phyloP scores from a whole-genome alignment of 257 asterid genomes.

The Euphrasia confusa region DNA sequence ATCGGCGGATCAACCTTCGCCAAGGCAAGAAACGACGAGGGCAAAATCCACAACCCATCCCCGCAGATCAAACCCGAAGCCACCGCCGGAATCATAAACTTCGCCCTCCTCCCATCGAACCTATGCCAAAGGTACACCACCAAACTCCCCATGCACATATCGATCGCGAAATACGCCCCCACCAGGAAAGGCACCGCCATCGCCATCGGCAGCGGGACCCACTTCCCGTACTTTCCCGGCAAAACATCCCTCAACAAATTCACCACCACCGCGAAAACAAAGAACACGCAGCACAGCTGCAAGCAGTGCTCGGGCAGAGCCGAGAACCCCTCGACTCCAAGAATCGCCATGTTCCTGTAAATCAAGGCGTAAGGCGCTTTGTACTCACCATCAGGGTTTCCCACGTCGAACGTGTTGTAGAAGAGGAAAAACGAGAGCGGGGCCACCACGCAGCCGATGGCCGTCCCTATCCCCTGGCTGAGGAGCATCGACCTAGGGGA shows the following conservation, averaged over 20 bases:
- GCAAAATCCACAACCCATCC: slow-evolving; percentile 50
- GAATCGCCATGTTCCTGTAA: slow-evolving; percentile 47
- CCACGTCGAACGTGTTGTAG: slow-evolving; percentile 71
- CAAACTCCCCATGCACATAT: slow-evolving; percentile 51
- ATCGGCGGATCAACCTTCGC: slow-evolving; percentile 45
- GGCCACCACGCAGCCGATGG: slow-evolving; percentile 45
- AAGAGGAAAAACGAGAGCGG: slow-evolving; percentile 59
- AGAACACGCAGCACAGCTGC: slow-evolving; percentile 43
- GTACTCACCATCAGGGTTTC: slow-evolving; percentile 61
- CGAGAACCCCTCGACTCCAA: slow-evolving; percentile 52
- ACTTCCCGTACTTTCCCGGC: slow-evolving; percentile 30
- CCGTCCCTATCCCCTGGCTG: slow-evolving; percentile 69
- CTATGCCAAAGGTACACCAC: slow-evolving; percentile 37
- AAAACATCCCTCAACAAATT: slow-evolving; percentile 30
- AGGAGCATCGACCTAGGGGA: slow-evolving; percentile 70
- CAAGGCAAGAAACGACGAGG: slow-evolving; percentile 40
- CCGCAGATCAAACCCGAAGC: slow-evolving; percentile 54
- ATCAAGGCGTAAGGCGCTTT: slow-evolving; percentile 64
- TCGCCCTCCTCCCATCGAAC: slow-evolving; percentile 28
- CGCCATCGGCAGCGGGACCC: slow-evolving; percentile 48
- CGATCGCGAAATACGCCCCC: slow-evolving; percentile 47
- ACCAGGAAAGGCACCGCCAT: slow-evolving; percentile 48
- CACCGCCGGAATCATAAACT: slow-evolving; percentile 40
- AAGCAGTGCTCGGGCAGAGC: slow-evolving; percentile 41
- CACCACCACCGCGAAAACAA: slow-evolving; percentile 33